Evolutionary conservation across 1,139 yeast genomes (phyloP).

Genomic region (Saccharomyces hybrid): DNA sequence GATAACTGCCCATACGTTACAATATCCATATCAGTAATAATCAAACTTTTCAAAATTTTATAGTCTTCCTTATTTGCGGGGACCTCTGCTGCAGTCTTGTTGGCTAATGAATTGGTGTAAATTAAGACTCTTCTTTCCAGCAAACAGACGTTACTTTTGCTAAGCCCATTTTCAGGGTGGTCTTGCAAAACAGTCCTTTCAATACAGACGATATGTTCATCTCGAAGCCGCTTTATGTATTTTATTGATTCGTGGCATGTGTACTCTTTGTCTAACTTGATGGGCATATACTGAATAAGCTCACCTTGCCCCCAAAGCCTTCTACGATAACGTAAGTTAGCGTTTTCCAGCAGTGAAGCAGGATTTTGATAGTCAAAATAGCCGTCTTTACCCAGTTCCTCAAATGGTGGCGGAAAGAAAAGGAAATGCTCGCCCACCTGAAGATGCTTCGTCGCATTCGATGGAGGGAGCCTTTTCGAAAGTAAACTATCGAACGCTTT

Average conservation of each 20-base stretch:
- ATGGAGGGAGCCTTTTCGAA: background rate
- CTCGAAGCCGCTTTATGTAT: too few species aligned
- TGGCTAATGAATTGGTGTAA: constrained; percentile 19
- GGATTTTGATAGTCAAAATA: constrained; percentile 82
- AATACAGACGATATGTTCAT: too few species aligned
- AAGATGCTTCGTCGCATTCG: background rate
- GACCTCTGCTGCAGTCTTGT: constrained; percentile 5
- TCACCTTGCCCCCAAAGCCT: constrained; percentile 82
- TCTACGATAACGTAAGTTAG: constrained; percentile 37
- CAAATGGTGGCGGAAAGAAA: constrained; percentile 51
- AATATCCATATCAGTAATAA: constrained; percentile 29
- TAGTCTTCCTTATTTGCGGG: constrained; percentile 8
- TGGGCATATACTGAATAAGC: constrained; percentile 36
- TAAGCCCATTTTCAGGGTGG: too few species aligned
- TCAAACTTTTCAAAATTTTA: constrained; percentile 4
- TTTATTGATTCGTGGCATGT: too few species aligned
- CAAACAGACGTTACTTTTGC: too few species aligned
- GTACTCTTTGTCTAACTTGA: too few species aligned
- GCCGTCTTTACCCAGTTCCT: constrained; percentile 61
- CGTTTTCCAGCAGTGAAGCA: constrained; percentile 9
- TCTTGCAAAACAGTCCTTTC: too few species aligned
- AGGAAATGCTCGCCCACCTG: constrained; percentile 55
- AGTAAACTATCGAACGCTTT: background rate
- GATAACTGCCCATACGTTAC: constrained; percentile 67
- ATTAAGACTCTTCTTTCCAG: constrained; percentile 34